These are phyloP conservation scores for Mycena vulgaris DNA, from an alignment of 768 basidiomycete genomes.

Conservation along the genomic window DNA sequence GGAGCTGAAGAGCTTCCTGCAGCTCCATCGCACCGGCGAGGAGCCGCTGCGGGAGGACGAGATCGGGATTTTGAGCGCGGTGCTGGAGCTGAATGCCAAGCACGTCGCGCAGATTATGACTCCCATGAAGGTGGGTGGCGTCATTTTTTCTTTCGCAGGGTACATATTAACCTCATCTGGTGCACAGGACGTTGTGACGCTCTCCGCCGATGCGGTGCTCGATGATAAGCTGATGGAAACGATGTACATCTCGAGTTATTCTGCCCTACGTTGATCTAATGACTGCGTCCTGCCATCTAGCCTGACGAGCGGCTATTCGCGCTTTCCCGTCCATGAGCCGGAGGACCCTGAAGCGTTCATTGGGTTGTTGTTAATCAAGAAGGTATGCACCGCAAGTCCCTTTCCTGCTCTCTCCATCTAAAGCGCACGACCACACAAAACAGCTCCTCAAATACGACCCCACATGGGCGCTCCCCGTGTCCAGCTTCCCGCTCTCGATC, in stretches of 20 bases:
- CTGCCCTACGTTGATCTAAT: too few species aligned
- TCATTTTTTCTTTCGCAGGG: not conserved
- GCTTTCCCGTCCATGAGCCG: conserved; percentile 77
- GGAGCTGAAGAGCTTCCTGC: conserved; percentile 80
- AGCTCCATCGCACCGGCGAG: conserved; percentile 83
- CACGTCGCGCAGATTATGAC: conserved; percentile 88
- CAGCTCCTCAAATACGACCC: conserved; percentile 89
- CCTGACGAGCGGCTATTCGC: conserved; percentile 67
- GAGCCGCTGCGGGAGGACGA: conserved; percentile 88
- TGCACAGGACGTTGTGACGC: conserved; percentile 89
- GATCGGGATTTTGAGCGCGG: conserved; percentile 85
- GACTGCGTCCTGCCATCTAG: conserved; percentile 61
- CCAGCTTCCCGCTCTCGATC: conserved; percentile 82
- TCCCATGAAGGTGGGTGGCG: conserved; percentile 73
- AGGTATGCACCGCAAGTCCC: too few species aligned
- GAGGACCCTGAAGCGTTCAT: conserved; percentile 67
- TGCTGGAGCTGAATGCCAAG: conserved; percentile 83
- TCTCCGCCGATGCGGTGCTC: conserved; percentile 83
- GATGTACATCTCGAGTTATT: conserved; percentile 69
- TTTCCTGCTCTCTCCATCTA: not conserved
- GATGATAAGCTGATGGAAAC: conserved; percentile 87
- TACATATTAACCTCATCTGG: too few species aligned
- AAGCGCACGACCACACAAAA: not conserved
- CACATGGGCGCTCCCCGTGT: conserved; percentile 79
- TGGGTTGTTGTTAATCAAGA: conserved; percentile 76